phyloP scores from a whole-genome alignment of 1,284 basidiomycete species.

The Melampsora americana region DNA sequence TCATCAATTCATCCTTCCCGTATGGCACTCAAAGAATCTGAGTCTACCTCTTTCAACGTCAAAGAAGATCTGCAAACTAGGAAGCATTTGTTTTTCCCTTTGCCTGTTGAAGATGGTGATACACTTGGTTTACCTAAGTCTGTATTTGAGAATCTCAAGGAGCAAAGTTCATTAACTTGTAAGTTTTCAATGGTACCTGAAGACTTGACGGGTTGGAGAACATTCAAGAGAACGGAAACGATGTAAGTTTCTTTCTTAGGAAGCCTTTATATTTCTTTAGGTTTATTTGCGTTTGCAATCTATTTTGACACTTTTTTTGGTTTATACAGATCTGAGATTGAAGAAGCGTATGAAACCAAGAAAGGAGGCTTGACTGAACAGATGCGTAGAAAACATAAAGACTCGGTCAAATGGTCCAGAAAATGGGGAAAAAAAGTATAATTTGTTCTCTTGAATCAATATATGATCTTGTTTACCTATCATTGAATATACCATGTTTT shows the following conservation, averaged over 20 bases:
- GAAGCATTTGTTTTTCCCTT: constrained; percentile 29
- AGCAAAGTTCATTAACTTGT: neutral
- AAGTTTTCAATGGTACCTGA: neutral
- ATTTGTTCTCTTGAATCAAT: no score
- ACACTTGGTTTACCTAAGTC: neutral
- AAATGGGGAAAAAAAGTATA: constrained; percentile 25
- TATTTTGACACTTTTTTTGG: neutral
- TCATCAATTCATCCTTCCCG: constrained; percentile 40
- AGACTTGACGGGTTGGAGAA: constrained; percentile 13
- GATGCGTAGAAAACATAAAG: constrained; percentile 40
- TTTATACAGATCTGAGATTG: constrained; percentile 29
- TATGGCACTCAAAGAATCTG: neutral
- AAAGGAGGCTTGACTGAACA: constrained; percentile 36
- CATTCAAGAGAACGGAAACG: constrained; percentile 33
- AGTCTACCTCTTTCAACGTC: neutral
- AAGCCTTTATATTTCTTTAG: neutral
- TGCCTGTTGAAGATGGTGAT: constrained; percentile 26
- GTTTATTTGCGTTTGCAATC: neutral
- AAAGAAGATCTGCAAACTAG: neutral
- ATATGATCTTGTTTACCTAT: no score
- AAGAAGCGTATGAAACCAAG: constrained; percentile 14
- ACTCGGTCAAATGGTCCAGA: constrained; percentile 24
- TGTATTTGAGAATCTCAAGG: neutral
- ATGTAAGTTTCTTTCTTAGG: constrained; percentile 19
- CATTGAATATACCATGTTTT: no score